Percentiles rank a stretch among this genome's conserved stretches.
Conservation (phyloP, 345 rosid genomes). For the Cardamine resedifolia region DNA sequence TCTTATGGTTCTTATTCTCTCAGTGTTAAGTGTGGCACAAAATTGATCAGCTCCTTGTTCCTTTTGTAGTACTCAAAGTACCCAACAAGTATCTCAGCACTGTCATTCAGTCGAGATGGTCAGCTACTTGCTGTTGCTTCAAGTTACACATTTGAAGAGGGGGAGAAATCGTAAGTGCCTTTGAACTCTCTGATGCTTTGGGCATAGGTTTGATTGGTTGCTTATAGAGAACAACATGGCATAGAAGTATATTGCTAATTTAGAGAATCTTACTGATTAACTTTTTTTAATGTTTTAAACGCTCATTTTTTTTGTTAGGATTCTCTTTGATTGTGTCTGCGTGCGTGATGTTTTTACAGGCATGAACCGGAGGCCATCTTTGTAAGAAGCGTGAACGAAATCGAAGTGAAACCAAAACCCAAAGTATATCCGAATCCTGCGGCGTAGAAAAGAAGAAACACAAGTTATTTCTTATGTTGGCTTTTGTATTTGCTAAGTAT, state of each 20-base stretch:
- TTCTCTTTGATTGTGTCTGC: conserved; percentile 11
- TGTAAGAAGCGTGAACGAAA: conserved; percentile 75
- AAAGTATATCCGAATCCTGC: conserved; percentile 79
- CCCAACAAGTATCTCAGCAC: conserved; percentile 86
- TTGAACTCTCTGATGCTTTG: neutral
- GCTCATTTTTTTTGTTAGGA: neutral
- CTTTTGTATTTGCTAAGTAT: conserved; percentile 6
- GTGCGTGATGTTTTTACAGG: conserved; percentile 49
- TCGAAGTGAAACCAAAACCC: conserved; percentile 96
- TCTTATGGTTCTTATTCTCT: neutral
- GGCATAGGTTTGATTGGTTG: neutral
- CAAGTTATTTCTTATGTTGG: conserved; percentile 1
- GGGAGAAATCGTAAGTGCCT: conserved; percentile 75
- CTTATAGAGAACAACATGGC: conserved; percentile 2
- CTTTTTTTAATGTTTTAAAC: neutral
- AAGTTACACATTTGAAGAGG: conserved; percentile 96
- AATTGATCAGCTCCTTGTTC: conserved; percentile 5
- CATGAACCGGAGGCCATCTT: conserved; percentile 94
- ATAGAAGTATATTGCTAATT: neutral
- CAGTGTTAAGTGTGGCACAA: neutral
- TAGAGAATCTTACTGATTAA: neutral
- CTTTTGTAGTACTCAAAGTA: conserved; percentile 84
- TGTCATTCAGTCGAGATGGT: conserved; percentile 96
- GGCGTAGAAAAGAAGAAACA: conserved; percentile 39
- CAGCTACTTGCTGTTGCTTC: conserved; percentile 95